Conservation (phyloP, 257 asterid species). For the Ajuga chamaepitys region DNA sequence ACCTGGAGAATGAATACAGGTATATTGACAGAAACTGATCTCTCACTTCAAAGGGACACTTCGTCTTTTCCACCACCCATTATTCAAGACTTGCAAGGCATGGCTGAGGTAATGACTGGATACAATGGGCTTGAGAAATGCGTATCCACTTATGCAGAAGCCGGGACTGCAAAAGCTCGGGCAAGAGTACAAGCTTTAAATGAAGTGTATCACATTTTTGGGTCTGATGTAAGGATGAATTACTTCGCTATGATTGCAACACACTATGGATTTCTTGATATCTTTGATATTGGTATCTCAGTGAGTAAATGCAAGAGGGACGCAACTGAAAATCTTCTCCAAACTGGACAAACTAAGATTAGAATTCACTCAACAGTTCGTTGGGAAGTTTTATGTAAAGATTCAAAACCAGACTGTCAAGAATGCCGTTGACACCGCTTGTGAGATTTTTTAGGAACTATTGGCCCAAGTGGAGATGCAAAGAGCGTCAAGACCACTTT, state of each 20-base stretch:
- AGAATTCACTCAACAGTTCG: slow-evolving; percentile 66
- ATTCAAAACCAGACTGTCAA: slow-evolving; percentile 58
- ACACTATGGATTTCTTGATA: slow-evolving; percentile 48
- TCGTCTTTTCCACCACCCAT: slow-evolving; percentile 20
- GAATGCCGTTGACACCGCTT: slow-evolving; percentile 52
- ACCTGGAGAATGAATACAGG: slow-evolving; percentile 47
- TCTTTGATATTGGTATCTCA: slow-evolving; percentile 44
- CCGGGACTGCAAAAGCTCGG: slow-evolving; percentile 42
- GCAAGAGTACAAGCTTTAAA: slow-evolving; percentile 56
- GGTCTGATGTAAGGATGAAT: slow-evolving; percentile 37
- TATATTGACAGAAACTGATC: too few species aligned
- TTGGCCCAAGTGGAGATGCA: slow-evolving; percentile 65
- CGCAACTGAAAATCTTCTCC: slow-evolving; percentile 64
- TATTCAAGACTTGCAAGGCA: slow-evolving; percentile 40
- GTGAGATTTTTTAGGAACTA: slow-evolving; percentile 67
- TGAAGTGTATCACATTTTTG: slow-evolving; percentile 35
- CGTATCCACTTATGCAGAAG: slow-evolving; percentile 36
- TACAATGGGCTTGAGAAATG: slow-evolving; percentile 42
- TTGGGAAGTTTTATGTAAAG: slow-evolving; percentile 40
- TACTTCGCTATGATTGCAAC: slow-evolving; percentile 57
- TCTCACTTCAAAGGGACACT: slow-evolving; percentile 4
- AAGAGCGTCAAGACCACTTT: slow-evolving; percentile 45
- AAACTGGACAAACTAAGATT: slow-evolving; percentile 53
- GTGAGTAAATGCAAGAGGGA: slow-evolving; percentile 64
- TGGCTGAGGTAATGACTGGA: slow-evolving; percentile 39